Evolutionary conservation across 2,329 filamentous ascomycete species (phyloP).

Genomic region (Diatrype stigma): DNA sequence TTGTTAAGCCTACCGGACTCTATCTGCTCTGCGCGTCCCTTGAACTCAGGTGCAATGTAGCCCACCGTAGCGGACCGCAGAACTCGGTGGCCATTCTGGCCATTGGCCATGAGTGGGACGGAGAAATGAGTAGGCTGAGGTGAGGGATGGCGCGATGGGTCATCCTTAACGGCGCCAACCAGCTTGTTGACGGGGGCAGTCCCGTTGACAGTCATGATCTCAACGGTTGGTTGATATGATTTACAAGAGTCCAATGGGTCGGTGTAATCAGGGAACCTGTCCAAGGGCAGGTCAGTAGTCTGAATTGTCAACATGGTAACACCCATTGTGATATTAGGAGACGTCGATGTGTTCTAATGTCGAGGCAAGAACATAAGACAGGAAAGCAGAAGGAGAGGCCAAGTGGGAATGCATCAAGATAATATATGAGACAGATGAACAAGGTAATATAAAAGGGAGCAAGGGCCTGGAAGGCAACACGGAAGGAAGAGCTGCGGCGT

Average conservation of each 20-base stretch:
- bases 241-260: slow-evolving; percentile 33
- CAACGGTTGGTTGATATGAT: slow-evolving; percentile 9
- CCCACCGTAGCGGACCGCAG: slow-evolving; percentile 87
- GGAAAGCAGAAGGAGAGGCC: background rate
- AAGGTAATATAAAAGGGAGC: background rate
- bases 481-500: background rate
- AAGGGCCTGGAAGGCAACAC: background rate
- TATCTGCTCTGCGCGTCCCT: slow-evolving; percentile 91
- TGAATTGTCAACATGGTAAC: slow-evolving; percentile 36
- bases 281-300: slow-evolving; percentile 36
- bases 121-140: slow-evolving; percentile 84
- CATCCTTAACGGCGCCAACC: slow-evolving; percentile 37
- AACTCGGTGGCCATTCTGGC: slow-evolving; percentile 62
- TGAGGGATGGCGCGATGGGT: slow-evolving; percentile 66
- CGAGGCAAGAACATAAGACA: background rate
- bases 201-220: slow-evolving; percentile 30
- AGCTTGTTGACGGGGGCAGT: slow-evolving; percentile 36
- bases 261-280: slow-evolving; percentile 43
- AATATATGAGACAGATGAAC: background rate
- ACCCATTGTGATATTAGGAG: slow-evolving; percentile 13
- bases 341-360: background rate
- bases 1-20: slow-evolving; percentile 55
- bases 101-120: slow-evolving; percentile 55
- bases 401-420: background rate
- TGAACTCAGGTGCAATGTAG: slow-evolving; percentile 91